These are phyloP conservation scores for Tylopilus rubrobrunneus DNA, from an alignment of 768 basidiomycete species.

Conservation along the genomic window DNA sequence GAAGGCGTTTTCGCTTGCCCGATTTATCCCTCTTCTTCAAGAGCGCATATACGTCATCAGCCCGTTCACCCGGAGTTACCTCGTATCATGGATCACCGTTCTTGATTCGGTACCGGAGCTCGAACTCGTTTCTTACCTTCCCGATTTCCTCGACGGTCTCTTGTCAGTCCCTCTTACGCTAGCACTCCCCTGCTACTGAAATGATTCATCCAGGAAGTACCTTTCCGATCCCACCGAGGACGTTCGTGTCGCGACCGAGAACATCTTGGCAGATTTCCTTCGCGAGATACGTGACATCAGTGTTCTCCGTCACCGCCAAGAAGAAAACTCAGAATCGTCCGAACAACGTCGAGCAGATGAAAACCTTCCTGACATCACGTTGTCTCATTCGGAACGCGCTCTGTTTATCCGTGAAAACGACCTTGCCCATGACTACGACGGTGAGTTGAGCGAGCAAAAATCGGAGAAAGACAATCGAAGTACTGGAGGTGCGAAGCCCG, in stretches of 20 bases:
- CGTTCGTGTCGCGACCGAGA: conserved; percentile 87
- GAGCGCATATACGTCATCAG: conserved; percentile 94
- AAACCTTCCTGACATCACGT: conserved; percentile 53
- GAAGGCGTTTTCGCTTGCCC: conserved; percentile 89
- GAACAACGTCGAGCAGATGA: conserved; percentile 46
- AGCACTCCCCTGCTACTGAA: conserved; percentile 5
- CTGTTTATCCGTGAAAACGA: conserved; percentile 51
- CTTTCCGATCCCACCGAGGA: conserved; percentile 94
- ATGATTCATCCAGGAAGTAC: conserved; percentile 62
- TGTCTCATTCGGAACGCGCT: conserved; percentile 55
- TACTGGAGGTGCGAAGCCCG: conserved; percentile 51
- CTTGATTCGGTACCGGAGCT: conserved; percentile 96
- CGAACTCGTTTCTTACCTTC: conserved; percentile 91
- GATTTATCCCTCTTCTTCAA: conserved; percentile 89
- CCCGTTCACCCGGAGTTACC: conserved; percentile 91
- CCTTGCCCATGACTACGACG: conserved; percentile 34
- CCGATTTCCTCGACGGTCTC: conserved; percentile 91
- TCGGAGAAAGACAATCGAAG: conserved; percentile 52
- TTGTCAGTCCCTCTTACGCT: conserved; percentile 50
- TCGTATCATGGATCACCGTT: conserved; percentile 96
- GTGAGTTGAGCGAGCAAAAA: conserved; percentile 41
- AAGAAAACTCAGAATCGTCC: conserved; percentile 44
- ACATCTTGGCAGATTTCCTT: conserved; percentile 83
- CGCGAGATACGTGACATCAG: conserved; percentile 88
- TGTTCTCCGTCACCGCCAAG: conserved; percentile 60